Percentiles rank a stretch among this genome's conserved stretches.
Conservation (phyloP, 208 protist genomes). For the Trypanosoma lewisi region DNA sequence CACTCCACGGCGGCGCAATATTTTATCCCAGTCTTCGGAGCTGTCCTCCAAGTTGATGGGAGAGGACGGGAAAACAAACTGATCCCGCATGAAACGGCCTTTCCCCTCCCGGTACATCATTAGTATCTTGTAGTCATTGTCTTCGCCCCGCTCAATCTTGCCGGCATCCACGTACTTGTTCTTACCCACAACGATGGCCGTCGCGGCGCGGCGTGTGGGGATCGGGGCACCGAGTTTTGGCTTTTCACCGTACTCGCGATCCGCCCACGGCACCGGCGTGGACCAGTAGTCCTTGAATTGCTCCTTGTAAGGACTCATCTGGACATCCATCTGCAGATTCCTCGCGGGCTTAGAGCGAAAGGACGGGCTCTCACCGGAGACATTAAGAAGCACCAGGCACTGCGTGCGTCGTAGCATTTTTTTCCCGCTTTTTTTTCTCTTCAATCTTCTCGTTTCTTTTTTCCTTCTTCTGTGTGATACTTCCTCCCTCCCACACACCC, state of each 20-base stretch:
- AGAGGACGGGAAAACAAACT: constrained; percentile 77
- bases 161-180: constrained; percentile 63
- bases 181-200: constrained; percentile 60
- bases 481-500: too few species aligned
- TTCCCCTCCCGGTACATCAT: constrained; percentile 84
- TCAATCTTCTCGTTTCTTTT: background rate
- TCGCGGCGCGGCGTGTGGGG: constrained; percentile 71
- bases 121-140: constrained; percentile 90
- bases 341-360: constrained; percentile 77
- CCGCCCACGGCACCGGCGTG: constrained; percentile 77
- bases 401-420: constrained; percentile 43
- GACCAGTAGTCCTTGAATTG: constrained; percentile 90
- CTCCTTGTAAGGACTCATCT: constrained; percentile 88
- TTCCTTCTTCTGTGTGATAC: too few species aligned
- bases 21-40: constrained; percentile 70
- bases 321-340: constrained; percentile 73
- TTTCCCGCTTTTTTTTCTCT: background rate
- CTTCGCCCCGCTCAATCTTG: constrained; percentile 62
- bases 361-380: constrained; percentile 75
- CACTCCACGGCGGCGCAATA: constrained; percentile 69
- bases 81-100: constrained; percentile 69
- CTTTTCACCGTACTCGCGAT: constrained; percentile 85
- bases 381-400: constrained; percentile 49
- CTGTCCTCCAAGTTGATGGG: constrained; percentile 67
- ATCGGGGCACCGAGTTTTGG: constrained; percentile 78